Base-by-base conservation (phyloP, 225 moss, liverwort and hornwort genomes). In the Pseudisothecium myosuroides region DNA sequence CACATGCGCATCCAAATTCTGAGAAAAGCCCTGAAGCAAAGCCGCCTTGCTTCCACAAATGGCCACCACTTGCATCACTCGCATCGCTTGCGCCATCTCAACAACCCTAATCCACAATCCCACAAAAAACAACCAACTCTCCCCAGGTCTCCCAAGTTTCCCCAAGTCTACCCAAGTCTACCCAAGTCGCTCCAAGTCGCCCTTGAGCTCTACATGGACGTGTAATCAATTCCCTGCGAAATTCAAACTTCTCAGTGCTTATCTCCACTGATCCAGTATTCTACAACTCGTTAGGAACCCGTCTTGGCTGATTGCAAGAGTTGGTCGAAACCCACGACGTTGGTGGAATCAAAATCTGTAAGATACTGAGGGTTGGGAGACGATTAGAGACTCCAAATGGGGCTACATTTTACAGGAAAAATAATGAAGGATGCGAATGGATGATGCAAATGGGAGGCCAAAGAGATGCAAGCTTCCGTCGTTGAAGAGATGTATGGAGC, bases 41-140 rank as follows among this genome's bases (percentile, higher is more conserved):
- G 87, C 87, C 81, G 90, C 94, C 87, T 93, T 93, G 91, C 83
- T 93, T 47, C 93, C 93, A 81, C 91, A 93, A 68, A 93, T 86
- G 80, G 91, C 92, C 47, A 91, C 89, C 37, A 90, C 94, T 82
- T 94, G 94, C 94, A 94, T 91, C 72, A 90, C 90, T 88, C 92
- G 88, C 92, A 91, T 87, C 41, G 92, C 87, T 87, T 94, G 92
- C 77, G 94, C 92, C 94, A 94, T 94, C 87, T 61, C 52, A 39
- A 61, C 18, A 76, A 47, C 23, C 76, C 26, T 67, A 80, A 68
- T 66, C 87, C 34, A 9, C 22, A 61, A 85, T 37, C 27, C 63
- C 83, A 63, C 89, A 64, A 73, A n/a, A 29, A 83, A 4, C 17
- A 83, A 4, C 17, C 36, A 76, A 66, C 20, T 59, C 49, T 32